Base-by-base conservation (phyloP, 129 eudicot genomes). In the Artemisia annua region DNA sequence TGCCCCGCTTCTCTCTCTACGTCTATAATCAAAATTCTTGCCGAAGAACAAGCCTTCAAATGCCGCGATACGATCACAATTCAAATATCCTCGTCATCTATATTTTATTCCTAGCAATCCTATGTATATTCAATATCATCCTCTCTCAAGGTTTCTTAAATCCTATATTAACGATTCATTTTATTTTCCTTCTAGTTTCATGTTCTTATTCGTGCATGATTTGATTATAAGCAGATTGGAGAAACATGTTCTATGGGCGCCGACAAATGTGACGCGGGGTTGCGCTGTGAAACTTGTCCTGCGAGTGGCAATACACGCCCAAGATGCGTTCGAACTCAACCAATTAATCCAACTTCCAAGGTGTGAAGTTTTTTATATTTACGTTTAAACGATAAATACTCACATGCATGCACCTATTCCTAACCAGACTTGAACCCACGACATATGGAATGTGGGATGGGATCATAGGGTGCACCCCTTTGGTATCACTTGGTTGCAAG, bases 221-320 rank as follows among this genome's bases (percentile, higher is more conserved):
- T 26, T 56, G 0, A 13, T 1, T 19, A 4, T 16, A 67, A 12
- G 5, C 73, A 93, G 98, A 79, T 87, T 19, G 98, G 98, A 10
- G 97, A 90, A 84, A 93, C 96, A 20, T 93, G 98, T 75, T 63
- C 86, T 35, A 46, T 73, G 48, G 70, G 65, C 77, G 72, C 14
- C 22, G 70, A 77, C 67, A 20, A 39, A 63, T 93, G 98, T 74
- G 92, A 89, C 57, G 70, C 67, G 11, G 97, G 97, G 1, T 79
- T 87, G 28, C 63, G 62, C 13, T 93, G 98, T 65, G 90, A 72
- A n/a, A 89, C 96, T 6, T 93, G 98, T 75, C 81, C 90, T 13
- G 83, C 88, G 5, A 90, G 87, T 62, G 97, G 97, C 52, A 93
- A 93, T 57, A 87, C 92, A 60, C 89, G 97, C 15, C 89, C 98